These are phyloP conservation scores for Penicillium glabrum DNA, from an alignment of 2,329 filamentous ascomycete species.

Conservation along the genomic window DNA sequence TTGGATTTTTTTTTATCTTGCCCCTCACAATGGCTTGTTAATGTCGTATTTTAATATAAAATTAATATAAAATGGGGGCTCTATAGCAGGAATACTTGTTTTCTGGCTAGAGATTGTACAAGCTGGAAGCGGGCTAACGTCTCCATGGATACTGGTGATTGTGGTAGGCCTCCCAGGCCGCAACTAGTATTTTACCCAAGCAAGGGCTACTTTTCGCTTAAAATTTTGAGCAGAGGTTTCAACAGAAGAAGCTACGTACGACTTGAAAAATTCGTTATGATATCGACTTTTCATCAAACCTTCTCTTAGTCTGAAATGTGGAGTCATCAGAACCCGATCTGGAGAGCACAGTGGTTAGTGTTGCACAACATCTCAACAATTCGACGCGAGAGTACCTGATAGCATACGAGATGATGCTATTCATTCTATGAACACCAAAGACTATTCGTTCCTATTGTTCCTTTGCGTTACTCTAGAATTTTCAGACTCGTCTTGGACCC, in stretches of 20 bases:
- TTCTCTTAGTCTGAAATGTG: not conserved
- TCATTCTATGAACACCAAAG: too few species aligned
- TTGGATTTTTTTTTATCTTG: not conserved
- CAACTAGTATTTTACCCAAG: too few species aligned
- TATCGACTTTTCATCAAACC: not conserved
- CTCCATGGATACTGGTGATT: not conserved
- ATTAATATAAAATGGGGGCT: not conserved
- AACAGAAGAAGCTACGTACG: too few species aligned
- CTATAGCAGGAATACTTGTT: not conserved
- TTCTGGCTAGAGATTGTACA: not conserved
- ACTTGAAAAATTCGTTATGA: not conserved
- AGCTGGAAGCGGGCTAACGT: not conserved
- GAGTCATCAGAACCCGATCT: not conserved
- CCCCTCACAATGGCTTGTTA: not conserved
- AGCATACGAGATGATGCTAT: too few species aligned
- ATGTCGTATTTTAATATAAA: slow-evolving; percentile 1
- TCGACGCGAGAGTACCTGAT: not conserved
- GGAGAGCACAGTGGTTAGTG: not conserved
- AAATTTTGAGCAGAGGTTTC: too few species aligned
- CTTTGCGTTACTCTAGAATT: not conserved
- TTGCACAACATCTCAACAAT: not conserved
- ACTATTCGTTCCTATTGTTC: not conserved
- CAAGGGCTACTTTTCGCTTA: too few species aligned
- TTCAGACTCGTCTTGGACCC: not conserved
- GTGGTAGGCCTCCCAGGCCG: not conserved